These are phyloP conservation scores for Pseudonitzschia multiseries DNA, from an alignment of 108 stramenopile genomes.

Conservation along the genomic window DNA sequence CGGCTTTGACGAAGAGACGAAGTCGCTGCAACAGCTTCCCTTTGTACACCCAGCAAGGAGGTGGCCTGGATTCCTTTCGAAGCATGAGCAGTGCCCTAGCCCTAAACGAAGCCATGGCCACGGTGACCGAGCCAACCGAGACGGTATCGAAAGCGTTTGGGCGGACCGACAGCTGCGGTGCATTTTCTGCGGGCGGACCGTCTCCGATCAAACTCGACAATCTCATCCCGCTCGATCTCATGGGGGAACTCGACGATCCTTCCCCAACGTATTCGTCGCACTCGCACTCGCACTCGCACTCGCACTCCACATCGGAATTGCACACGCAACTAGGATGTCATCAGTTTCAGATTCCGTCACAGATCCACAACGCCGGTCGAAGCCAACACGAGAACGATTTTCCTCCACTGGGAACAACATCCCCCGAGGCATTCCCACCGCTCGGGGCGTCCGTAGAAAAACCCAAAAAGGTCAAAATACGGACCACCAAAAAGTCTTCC, in stretches of 20 bases:
- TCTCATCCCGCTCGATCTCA: constrained; percentile 55
- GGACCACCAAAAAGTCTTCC: constrained; percentile 3
- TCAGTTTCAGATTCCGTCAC: not conserved
- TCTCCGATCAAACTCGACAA: constrained; percentile 50
- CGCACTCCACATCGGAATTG: not conserved
- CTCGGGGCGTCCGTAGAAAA: constrained; percentile 33
- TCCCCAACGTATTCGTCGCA: constrained; percentile 19
- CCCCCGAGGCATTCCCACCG: constrained; percentile 40
- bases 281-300: not conserved
- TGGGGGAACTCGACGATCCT: constrained; percentile 54
- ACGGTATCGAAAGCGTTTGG: not conserved
- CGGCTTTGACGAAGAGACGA: not conserved
- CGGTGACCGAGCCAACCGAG: not conserved
- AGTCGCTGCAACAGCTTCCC: not conserved
- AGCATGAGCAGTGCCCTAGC: constrained; percentile 14
- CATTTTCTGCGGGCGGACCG: constrained; percentile 24
- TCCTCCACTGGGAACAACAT: constrained; percentile 3
- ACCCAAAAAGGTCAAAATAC: constrained; percentile 17
- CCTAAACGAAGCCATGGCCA: constrained; percentile 6
- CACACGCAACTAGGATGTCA: not conserved
- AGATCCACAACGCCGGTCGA: too few species aligned
- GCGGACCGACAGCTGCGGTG: not conserved
- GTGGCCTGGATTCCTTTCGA: constrained; percentile 26
- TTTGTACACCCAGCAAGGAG: constrained; percentile 18
- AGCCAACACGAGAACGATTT: not conserved